Base-by-base conservation (phyloP, 768 basidiomycete species). In the Neoboletus subvelutipes region DNA sequence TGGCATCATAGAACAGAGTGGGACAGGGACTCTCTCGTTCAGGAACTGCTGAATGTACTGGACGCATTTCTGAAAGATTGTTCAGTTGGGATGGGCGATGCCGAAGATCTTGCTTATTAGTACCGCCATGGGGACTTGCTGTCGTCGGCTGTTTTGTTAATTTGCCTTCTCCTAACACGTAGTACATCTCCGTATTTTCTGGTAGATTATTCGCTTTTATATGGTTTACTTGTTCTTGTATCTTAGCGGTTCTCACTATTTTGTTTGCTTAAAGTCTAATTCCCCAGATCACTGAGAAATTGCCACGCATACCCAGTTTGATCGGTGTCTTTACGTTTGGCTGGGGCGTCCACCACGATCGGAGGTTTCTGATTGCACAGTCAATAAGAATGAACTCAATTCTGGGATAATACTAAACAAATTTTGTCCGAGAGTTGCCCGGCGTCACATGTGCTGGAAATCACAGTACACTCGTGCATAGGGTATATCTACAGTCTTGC, bases 1-100 rank as follows among this genome's bases (percentile, higher is more conserved):
- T 99, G 95, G 95, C 77, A 83, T 29, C 85, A 83, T 59, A 75
- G 94, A 36, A 75, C 77, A 13, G 88, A 89, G 34, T 99, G 97
- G 97, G 83, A 97, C 66, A 79, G 95, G 45, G 80, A 83, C 63
- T 72, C 67, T 7, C 75, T 95, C 50, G 68, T 96, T 2, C 67
- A 69, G 29, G 84, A 90, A 60, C 71, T 94, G 51, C 61, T 78
- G 53, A 76, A 73, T 10, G 70, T 82, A n/a, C 78, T 92, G 22
- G 73, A 73, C 18, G 80, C 82, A 55, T 95, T 90, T 70, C 77
- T 91, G 40, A 75, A 79, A 7, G 90, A 94, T 63, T 83, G 89
- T 41, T 67, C 66, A 24, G 62, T 53, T 40, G 75, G 67, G 37
- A 62, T 28, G 29, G 50, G 37, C 20, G 59, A 62, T 4, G 28